Evolutionary conservation across 768 basidiomycete genomes (phyloP).

Genomic region (Mycena olivaceomarginata): DNA sequence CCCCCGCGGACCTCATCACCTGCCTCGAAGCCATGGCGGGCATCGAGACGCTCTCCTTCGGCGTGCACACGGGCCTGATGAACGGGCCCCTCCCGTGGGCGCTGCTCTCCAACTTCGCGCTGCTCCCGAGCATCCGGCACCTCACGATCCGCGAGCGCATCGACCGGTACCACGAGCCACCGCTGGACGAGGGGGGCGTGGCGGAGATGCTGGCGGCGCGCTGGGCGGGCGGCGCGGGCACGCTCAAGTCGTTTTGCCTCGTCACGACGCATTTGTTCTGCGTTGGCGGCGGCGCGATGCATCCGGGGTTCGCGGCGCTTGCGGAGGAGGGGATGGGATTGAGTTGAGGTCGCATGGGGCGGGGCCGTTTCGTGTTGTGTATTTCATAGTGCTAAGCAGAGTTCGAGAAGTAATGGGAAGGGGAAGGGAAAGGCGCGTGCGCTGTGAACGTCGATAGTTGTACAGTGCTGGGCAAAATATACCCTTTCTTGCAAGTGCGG

Average conservation of each 20-base stretch:
- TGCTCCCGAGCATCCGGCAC: constrained; percentile 26
- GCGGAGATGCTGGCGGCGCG: constrained; percentile 35
- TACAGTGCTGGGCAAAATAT: too few relatives aligned
- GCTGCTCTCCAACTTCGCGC: constrained; percentile 3
- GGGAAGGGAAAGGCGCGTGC: not conserved
- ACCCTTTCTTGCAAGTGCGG: too few relatives aligned
- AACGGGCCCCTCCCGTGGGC: constrained; percentile 30
- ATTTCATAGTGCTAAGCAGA: constrained; percentile 21
- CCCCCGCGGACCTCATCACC: constrained; percentile 1
- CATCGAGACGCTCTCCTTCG: constrained; percentile 19
- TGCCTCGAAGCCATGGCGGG: constrained; percentile 16
- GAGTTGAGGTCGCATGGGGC: constrained; percentile 32
- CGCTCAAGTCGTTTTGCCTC: constrained; percentile 27
- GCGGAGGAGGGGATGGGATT: constrained; percentile 38
- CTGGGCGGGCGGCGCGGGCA: constrained; percentile 5
- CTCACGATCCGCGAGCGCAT: constrained; percentile 37
- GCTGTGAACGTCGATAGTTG: not conserved
- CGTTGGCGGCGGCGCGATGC: not conserved
- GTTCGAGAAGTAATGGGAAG: not conserved
- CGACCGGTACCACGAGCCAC: constrained; percentile 42
- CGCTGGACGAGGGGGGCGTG: constrained; percentile 12
- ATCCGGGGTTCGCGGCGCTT: constrained; percentile 19
- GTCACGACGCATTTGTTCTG: constrained; percentile 27
- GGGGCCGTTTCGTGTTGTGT: constrained; percentile 36
- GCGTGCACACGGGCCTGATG: constrained; percentile 32